Evolutionary conservation across 306 rosid species (phyloP), one percentile per base, ranked within the genome.

Genomic region (Lathyrus tuberosus): DNA sequence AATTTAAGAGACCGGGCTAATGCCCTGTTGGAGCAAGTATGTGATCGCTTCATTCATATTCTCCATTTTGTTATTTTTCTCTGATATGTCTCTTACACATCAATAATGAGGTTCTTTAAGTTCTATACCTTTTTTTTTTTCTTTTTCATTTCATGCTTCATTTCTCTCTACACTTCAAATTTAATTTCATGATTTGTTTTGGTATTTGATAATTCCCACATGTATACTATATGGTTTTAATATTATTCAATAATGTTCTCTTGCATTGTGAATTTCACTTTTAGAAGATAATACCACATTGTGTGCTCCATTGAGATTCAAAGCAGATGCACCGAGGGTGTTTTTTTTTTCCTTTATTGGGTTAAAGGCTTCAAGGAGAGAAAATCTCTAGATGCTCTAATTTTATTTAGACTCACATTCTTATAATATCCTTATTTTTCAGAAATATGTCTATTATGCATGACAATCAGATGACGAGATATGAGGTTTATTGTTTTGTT

Each of bases 11-110:
- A 57, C 41, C 63, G 41, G 9, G 18, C 22, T n/a, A 57, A 57
- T 57, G 63, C 63, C 41, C 63, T 57, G 16, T 30, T 57, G 63
- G 63, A 30, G 40, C 63, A 57, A 58, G 64, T 58, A 30, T 30
- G 42, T 53, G 33, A 10, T 11, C 4, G 0, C 60, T 5, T 53
- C 14, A 22, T 4, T 22, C 15, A 2, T 20, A 20, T 20, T 11
- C 35, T 53, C 12, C n/a, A 20, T 53, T 10, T 22, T 18, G n/a
- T 17, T 48, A 16, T 51, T 8, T 51, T 51, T 17, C 54, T 51
- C 57, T 51, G 57, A 17, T 51, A 51, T 51, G 57, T 26, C 5
- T 17, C 57, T 18, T 51, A 51, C 57, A 51, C 28, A 51, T 51
- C 57, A 51, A 51, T 51, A 8, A 17, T 51, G 57, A 51, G 28